Base-by-base conservation (phyloP, 2,329 filamentous ascomycete genomes). In the Massarina eburnea region DNA sequence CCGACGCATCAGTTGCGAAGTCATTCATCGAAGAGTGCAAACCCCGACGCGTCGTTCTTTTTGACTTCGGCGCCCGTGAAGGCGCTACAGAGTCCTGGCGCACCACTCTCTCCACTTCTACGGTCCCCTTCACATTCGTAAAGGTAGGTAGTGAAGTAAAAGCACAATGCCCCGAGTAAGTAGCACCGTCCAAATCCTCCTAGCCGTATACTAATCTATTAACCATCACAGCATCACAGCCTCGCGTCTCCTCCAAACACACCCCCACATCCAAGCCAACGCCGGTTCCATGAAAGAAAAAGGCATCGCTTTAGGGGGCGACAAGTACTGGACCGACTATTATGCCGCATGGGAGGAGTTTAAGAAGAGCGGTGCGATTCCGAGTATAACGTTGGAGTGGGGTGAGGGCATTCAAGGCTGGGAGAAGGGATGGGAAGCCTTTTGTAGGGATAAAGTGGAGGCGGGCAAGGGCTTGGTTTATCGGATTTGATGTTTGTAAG, bases 11-110 rank as follows among this genome's bases (percentile, higher is more conserved):
- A n/a, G 41, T 19, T 8, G 50, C 43, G 1, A 37, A 32, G 10
- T 20, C 39, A 6, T 7, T 44, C 1, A 32, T 57, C 10, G 43
- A 35, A 14, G 19, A 45, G 3, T 36, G 27, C 1, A 15, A 19
- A 4, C 14, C 50, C 2, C 21, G 38, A 2, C 49, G 58, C 10
- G 40, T 57, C 3, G 39, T 59, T 2, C 34, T 61, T 15, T 18
- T 62, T 22, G 58, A 64, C 40, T 64, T 62, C 21, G 61, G 59
- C 17, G 53, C 52, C 9, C 44, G 61, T 5, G 34, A 30, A 6
- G 54, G 54, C n/a, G 45, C 45, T 19, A 36, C 20, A 2, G 24
- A 44, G 8, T 17, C 43, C 1, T 63, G 55, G 53, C 44, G 39
- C 4, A n/a, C 35, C 1, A 39, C 45, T 4, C 39, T 61, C 0